Conservation (phyloP, 305 asterid genomes). For the Solanum aculeatissimum region DNA sequence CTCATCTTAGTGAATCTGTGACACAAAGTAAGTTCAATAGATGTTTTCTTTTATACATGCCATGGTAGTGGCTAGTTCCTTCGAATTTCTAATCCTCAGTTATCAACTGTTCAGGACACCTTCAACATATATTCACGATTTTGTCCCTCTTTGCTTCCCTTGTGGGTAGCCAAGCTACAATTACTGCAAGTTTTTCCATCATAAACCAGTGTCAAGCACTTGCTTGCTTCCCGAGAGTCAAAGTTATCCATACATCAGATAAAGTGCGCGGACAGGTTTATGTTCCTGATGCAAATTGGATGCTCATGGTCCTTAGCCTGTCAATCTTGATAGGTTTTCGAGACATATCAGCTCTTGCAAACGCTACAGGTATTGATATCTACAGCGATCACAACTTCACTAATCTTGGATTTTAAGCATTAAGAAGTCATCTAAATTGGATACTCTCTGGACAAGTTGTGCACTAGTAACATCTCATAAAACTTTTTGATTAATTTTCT, state of each 20-base stretch:
- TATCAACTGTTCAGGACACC: conserved; percentile 36
- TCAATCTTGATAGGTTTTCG: conserved; percentile 64
- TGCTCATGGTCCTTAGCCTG: conserved; percentile 68
- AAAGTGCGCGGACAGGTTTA: conserved; percentile 78
- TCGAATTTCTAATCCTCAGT: conserved; percentile 1
- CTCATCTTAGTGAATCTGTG: conserved; percentile 73
- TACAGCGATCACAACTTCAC: neutral
- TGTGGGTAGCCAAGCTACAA: conserved; percentile 97
- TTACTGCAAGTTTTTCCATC: conserved; percentile 87
- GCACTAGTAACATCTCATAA: neutral
- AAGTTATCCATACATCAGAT: conserved; percentile 79
- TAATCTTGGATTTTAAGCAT: neutral
- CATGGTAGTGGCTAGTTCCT: neutral
- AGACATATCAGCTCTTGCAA: conserved; percentile 49
- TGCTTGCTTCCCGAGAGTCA: conserved; percentile 83
- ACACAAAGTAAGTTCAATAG: conserved; percentile 50
- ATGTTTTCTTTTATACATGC: neutral
- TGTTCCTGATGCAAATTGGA: conserved; percentile 84
- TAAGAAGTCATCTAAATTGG: neutral
- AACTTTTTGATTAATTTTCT: neutral
- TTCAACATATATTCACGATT: conserved; percentile 64
- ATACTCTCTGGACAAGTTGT: neutral
- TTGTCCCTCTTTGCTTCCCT: conserved; percentile 81
- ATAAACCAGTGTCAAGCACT: conserved; percentile 88
- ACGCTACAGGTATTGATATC: conserved; percentile 54